These are phyloP conservation scores for Phytophthora meadii DNA, from an alignment of 352 stramenopile species.

Conservation along the genomic window DNA sequence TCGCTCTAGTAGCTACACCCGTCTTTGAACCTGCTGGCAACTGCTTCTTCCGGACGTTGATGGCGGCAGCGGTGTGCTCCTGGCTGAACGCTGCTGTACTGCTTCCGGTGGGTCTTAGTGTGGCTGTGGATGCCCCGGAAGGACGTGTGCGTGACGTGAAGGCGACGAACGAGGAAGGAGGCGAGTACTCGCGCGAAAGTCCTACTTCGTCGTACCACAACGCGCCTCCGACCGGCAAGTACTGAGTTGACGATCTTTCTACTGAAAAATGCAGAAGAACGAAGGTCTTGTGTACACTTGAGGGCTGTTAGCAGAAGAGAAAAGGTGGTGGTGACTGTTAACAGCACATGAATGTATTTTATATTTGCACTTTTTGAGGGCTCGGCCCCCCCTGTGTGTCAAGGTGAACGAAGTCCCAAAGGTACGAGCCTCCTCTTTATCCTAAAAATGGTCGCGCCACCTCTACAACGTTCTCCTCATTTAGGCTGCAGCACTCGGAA, in stretches of 20 bases:
- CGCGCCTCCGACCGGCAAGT: slow-evolving; percentile 24
- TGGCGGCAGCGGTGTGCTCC: slow-evolving; percentile 43
- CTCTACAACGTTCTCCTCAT: slow-evolving; percentile 14
- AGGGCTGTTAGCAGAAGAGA: slow-evolving; percentile 18
- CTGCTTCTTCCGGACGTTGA: slow-evolving; percentile 55
- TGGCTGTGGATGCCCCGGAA: slow-evolving; percentile 50
- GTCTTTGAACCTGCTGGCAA: slow-evolving; percentile 49
- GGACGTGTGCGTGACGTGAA: slow-evolving; percentile 46
- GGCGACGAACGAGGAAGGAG: slow-evolving; percentile 47
- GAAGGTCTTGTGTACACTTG: slow-evolving; percentile 27
- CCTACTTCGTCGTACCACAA: slow-evolving; percentile 41
- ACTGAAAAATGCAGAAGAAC: neutral
- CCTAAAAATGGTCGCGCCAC: slow-evolving; percentile 30
- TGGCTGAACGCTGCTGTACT: slow-evolving; percentile 45
- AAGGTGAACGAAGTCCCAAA: neutral
- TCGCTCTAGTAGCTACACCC: slow-evolving; percentile 41
- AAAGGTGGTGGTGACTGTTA: slow-evolving; percentile 10
- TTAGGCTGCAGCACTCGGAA: slow-evolving; percentile 12
- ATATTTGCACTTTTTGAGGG: slow-evolving; percentile 40
- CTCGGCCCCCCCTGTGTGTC: slow-evolving; percentile 8
- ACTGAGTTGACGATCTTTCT: slow-evolving; percentile 9
- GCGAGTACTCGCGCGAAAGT: slow-evolving; percentile 42
- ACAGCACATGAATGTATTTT: slow-evolving; percentile 46
- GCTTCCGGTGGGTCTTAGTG: slow-evolving; percentile 54
- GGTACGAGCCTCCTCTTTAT: slow-evolving; percentile 3